Percentiles rank a stretch among this genome's conserved stretches.
phyloP scores from a whole-genome alignment of 2,329 filamentous ascomycete genomes.

The Fusarium dimerum region DNA sequence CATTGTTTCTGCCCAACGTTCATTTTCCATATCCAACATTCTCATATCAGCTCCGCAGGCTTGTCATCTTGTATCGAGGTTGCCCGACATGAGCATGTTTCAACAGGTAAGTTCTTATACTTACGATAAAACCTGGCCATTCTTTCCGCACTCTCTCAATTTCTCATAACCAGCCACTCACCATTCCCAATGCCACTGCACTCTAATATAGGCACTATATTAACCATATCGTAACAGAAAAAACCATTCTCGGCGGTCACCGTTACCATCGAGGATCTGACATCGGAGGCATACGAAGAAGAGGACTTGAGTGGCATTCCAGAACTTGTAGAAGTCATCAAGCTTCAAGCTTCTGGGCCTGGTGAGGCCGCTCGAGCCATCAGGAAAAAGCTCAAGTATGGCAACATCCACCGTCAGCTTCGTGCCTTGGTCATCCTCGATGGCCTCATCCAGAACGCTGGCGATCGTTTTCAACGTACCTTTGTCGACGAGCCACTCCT shows the following conservation, averaged over 20 bases:
- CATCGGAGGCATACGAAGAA: constrained; percentile 84
- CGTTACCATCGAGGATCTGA: constrained; percentile 87
- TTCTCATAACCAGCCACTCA: constrained; percentile 9
- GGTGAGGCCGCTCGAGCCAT: constrained; percentile 88
- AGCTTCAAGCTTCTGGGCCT: constrained; percentile 83
- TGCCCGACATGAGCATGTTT: constrained; percentile 27
- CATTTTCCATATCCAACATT: not conserved
- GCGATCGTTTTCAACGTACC: constrained; percentile 78
- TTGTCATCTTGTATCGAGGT: not conserved
- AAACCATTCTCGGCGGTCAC: constrained; percentile 93
- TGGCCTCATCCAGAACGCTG: constrained; percentile 92
- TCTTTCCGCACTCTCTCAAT: not conserved
- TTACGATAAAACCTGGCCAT: not conserved
- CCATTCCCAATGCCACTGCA: not conserved
- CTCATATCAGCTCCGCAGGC: not conserved
- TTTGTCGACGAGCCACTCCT: constrained; percentile 91
- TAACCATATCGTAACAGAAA: constrained; percentile 37
- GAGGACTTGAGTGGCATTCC: constrained; percentile 91
- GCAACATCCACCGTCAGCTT: constrained; percentile 88
- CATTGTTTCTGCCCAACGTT: constrained; percentile 10
- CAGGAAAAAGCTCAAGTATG: constrained; percentile 98
- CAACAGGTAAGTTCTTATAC: constrained; percentile 27
- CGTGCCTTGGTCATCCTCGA: constrained; percentile 87
- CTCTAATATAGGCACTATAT: not conserved
- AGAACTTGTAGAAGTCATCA: constrained; percentile 91